Percentiles rank a stretch among this genome's conserved stretches.
Evolutionary conservation across 2,329 filamentous ascomycete genomes (phyloP).

Genomic region (Neurospora sp.): DNA sequence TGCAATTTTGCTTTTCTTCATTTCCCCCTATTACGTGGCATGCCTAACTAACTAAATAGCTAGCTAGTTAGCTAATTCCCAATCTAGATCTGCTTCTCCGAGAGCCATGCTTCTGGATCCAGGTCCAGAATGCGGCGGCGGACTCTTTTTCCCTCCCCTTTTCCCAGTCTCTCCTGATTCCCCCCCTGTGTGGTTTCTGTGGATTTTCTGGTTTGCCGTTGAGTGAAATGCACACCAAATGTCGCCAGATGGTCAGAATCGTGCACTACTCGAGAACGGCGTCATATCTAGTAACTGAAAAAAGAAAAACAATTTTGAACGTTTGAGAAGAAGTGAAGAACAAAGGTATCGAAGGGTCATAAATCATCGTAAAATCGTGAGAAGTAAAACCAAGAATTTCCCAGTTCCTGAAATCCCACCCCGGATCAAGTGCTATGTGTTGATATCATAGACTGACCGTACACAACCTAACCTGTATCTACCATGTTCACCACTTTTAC

Average conservation of each 20-base stretch:
- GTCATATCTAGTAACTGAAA: not conserved
- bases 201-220: not conserved
- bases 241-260: not conserved
- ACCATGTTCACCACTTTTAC: not conserved
- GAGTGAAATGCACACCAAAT: not conserved
- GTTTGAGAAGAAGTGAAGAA: slow-evolving; percentile 1
- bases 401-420: not conserved
- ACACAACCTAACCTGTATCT: slow-evolving; percentile 1
- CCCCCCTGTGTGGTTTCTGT: not conserved
- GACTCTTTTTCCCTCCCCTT: not conserved
- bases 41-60: not conserved
- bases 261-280: not conserved
- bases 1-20: not conserved
- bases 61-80: not conserved
- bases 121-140: not conserved
- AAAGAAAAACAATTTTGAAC: not conserved
- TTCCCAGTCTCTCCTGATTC: not conserved
- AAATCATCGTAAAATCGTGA: not conserved
- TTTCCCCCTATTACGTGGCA: not conserved
- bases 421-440: not conserved
- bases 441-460: not conserved
- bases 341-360: slow-evolving; percentile 2
- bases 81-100: not conserved
- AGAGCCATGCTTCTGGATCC: not conserved
- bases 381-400: not conserved